phyloP scores from a whole-genome alignment of 768 basidiomycete genomes.

The Boletus reticulatus region DNA sequence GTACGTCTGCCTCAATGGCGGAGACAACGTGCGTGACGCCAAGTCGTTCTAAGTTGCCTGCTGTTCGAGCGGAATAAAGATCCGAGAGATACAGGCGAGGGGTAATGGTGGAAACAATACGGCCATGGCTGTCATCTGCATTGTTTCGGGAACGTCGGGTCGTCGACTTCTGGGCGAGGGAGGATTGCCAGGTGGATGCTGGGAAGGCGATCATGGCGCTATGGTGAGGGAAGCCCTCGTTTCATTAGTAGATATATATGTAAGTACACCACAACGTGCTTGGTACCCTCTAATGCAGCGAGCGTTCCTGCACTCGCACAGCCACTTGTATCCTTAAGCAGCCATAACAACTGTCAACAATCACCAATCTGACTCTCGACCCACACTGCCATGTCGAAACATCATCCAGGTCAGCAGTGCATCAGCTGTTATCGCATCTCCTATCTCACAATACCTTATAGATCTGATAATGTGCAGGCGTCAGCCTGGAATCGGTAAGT shows the following conservation, averaged over 20 bases:
- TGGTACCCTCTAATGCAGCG: neutral
- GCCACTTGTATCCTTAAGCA: slow-evolving; percentile 7
- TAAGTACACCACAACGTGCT: neutral
- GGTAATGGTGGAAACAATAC: slow-evolving; percentile 34
- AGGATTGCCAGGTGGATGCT: slow-evolving; percentile 26
- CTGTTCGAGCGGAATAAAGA: slow-evolving; percentile 51
- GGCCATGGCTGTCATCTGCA: slow-evolving; percentile 13
- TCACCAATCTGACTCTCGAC: slow-evolving; percentile 1
- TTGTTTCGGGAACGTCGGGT: slow-evolving; percentile 9
- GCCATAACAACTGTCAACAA: slow-evolving; percentile 14
- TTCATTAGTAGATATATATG: slow-evolving; percentile 8
- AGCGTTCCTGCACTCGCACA: neutral
- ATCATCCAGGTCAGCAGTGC: slow-evolving; percentile 72
- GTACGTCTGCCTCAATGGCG: slow-evolving; percentile 47
- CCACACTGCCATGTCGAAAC: slow-evolving; percentile 70
- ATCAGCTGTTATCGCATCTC: neutral
- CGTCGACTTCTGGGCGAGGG: slow-evolving; percentile 23
- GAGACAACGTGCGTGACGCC: slow-evolving; percentile 77
- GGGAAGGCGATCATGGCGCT: slow-evolving; percentile 34
- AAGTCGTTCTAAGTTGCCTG: slow-evolving; percentile 45
- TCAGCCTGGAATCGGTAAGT: slow-evolving; percentile 93
- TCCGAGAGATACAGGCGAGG: slow-evolving; percentile 64
- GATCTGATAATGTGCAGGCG: slow-evolving; percentile 99
- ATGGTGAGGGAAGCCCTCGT: neutral
- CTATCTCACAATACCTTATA: slow-evolving; percentile 28